Evolutionary conservation across 1,139 yeast species (phyloP).

Genomic region (Keqinozyma sinolaborantium): DNA sequence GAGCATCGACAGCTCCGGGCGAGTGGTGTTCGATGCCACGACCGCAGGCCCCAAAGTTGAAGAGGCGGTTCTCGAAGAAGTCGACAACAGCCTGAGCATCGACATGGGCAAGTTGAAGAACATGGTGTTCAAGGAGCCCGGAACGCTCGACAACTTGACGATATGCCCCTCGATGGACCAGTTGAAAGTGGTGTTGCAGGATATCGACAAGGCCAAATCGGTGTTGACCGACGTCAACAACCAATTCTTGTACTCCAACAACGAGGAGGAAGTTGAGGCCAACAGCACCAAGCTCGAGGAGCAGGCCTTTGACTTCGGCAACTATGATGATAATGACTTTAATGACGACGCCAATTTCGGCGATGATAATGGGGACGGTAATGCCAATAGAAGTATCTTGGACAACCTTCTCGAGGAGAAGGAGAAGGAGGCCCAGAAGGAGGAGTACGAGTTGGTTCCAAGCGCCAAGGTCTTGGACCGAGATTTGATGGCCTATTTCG

Average conservation of each 20-base stretch:
- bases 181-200: conserved; percentile 54
- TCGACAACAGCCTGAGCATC: conserved; percentile 11
- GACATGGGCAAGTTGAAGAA: conserved; percentile 16
- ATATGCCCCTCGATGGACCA: conserved; percentile 65
- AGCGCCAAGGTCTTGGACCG: conserved; percentile 48
- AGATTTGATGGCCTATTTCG: conserved; percentile 78
- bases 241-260: conserved; percentile 16
- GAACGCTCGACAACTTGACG: conserved; percentile 35
- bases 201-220: conserved; percentile 53
- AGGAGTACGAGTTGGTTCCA: conserved; percentile 15
- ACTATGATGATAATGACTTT: conserved; percentile 31
- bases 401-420: conserved; percentile 20
- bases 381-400: conserved; percentile 21
- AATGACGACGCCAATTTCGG: conserved; percentile 19
- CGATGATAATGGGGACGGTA: conserved; percentile 13
- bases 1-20: conserved; percentile 51
- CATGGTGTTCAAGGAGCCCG: conserved; percentile 24
- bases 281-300: conserved; percentile 11
- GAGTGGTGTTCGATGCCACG: conserved; percentile 63
- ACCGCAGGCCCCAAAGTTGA: conserved; percentile 19
- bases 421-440: conserved; percentile 6
- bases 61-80: conserved; percentile 9
- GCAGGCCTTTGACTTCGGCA: conserved; percentile 20
- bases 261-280: conserved; percentile 13
- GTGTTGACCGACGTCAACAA: conserved; percentile 48